phyloP scores from a whole-genome alignment of 345 rosid genomes.

The Orychophragmus violaceus region DNA sequence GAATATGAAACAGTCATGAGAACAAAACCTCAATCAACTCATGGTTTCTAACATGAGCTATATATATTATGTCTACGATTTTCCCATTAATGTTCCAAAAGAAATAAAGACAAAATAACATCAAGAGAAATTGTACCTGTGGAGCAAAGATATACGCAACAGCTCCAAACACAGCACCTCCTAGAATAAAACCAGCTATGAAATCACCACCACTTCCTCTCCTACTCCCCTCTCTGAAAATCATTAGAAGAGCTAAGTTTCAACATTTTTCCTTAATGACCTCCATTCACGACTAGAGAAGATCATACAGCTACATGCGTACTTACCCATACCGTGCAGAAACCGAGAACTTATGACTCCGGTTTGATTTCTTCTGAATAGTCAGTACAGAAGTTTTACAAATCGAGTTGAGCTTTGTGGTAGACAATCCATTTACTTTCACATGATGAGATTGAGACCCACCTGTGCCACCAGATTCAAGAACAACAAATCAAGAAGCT shows the following conservation, averaged over 20 bases:
- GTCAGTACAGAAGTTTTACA: conserved; percentile 35
- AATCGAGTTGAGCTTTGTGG: conserved; percentile 37
- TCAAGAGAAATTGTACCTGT: conserved; percentile 45
- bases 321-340: conserved; percentile 55
- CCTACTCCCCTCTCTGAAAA: conserved; percentile 44
- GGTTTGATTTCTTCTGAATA: conserved; percentile 38
- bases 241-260: background rate
- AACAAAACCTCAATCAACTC: background rate
- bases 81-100: background rate
- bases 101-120: background rate
- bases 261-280: background rate
- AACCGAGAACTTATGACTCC: conserved; percentile 38
- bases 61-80: background rate
- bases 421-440: conserved; percentile 36
- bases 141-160: conserved; percentile 79
- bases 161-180: conserved; percentile 84
- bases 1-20: background rate
- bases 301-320: background rate
- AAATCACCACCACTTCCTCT: conserved; percentile 80
- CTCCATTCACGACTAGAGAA: background rate
- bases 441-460: conserved; percentile 37
- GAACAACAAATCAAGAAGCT: background rate
- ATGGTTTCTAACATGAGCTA: background rate
- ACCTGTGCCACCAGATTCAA: conserved; percentile 32
- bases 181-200: conserved; percentile 79